phyloP scores from a whole-genome alignment of 345 rosid species.

The Bruguiera parviflora region DNA sequence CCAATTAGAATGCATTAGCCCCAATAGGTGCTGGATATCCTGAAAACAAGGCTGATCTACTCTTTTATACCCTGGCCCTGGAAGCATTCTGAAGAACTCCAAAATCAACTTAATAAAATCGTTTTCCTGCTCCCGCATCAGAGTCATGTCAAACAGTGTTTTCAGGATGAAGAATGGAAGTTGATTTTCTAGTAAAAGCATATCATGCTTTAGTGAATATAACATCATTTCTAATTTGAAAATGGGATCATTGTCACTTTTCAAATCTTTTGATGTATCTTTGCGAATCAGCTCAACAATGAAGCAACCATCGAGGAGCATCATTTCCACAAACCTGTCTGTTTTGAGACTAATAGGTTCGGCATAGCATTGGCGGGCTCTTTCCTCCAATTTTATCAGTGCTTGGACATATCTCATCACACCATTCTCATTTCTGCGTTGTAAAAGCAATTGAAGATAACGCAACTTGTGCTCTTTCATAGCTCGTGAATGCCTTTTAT shows the following conservation, averaged over 20 bases:
- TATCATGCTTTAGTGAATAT: neutral
- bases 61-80: too few species aligned
- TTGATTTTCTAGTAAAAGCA: conserved; percentile 19
- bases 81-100: neutral
- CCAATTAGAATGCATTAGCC: conserved; percentile 7
- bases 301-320: conserved; percentile 17
- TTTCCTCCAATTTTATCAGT: neutral
- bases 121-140: neutral
- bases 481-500: neutral
- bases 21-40: neutral
- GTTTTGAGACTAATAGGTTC: neutral
- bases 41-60: too few species aligned
- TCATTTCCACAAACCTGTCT: conserved; percentile 9
- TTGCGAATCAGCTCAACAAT: neutral
- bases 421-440: neutral
- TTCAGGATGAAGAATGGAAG: conserved; percentile 22
- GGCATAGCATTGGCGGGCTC: conserved; percentile 4
- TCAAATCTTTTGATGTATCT: neutral
- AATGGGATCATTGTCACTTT: neutral
- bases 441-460: neutral
- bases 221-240: neutral
- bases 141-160: conserved; percentile 8
- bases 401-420: neutral
- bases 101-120: neutral
- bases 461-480: conserved; percentile 7